Conservation (phyloP, 1,284 basidiomycete species). For the Ganoderma resinaceum region DNA sequence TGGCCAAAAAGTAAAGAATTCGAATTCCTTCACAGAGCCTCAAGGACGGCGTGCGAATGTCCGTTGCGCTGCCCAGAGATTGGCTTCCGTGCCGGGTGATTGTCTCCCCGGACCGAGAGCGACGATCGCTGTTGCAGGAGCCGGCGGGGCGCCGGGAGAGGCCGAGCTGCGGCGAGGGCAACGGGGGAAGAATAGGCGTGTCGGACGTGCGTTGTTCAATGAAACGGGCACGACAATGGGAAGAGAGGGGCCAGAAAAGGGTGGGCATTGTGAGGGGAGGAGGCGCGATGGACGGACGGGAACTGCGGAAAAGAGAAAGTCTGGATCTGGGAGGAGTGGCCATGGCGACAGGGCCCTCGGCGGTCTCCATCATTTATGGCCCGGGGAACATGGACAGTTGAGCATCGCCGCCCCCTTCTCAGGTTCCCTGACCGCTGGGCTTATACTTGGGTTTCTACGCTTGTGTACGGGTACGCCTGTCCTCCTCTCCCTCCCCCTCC, state of each 20-base stretch:
- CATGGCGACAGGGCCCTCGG: conserved; percentile 36
- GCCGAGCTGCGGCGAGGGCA: background rate
- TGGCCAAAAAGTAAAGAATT: background rate
- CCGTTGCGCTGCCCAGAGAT: background rate
- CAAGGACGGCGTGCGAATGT: background rate
- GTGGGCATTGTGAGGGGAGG: background rate
- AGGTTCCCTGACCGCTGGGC: conserved; percentile 25
- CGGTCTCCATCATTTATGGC: conserved; percentile 32
- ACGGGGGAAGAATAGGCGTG: conserved; percentile 3
- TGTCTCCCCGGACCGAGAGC: conserved; percentile 17
- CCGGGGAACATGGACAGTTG: conserved; percentile 9
- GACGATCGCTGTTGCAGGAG: conserved; percentile 19
- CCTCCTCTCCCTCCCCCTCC: conserved; percentile 18
- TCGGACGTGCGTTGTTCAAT: background rate
- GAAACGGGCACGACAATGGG: conserved; percentile 1
- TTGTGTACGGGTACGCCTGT: conserved; percentile 25
- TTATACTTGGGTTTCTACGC: conserved; percentile 21
- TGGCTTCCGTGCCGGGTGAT: conserved; percentile 20
- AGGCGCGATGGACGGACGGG: conserved; percentile 1
- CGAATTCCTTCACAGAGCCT: background rate
- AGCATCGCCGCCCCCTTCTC: conserved; percentile 14
- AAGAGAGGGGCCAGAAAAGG: background rate
- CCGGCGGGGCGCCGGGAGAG: conserved; percentile 5
- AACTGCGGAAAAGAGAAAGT: conserved; percentile 14
- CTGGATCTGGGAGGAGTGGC: conserved; percentile 28